Evolutionary conservation across 75 land plant species (phyloP).

Genomic region (Cunninghamia lanceolata): DNA sequence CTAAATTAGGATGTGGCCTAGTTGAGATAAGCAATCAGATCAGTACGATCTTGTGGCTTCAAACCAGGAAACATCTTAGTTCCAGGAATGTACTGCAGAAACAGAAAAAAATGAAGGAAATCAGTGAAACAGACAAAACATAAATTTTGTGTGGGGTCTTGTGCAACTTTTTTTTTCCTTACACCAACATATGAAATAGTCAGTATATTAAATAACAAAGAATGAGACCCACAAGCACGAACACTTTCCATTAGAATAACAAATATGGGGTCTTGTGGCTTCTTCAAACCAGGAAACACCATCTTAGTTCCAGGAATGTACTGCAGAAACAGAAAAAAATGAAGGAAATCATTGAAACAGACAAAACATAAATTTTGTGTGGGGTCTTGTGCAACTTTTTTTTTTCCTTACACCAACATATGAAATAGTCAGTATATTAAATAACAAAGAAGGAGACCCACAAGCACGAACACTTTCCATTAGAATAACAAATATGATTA

Average conservation of each 20-base stretch:
- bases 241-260: too few relatives aligned
- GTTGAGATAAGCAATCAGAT: constrained; percentile 74
- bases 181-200: not conserved
- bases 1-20: constrained; percentile 29
- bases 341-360: not conserved
- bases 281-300: constrained; percentile 81
- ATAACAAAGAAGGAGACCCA: not conserved
- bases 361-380: not conserved
- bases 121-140: not conserved
- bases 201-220: not conserved
- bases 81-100: constrained; percentile 78
- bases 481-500: not conserved
- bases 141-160: not conserved
- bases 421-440: not conserved
- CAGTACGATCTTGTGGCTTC: constrained; percentile 83
- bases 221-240: too few relatives aligned
- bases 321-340: constrained; percentile 34
- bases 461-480: not conserved
- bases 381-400: not conserved
- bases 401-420: not conserved
- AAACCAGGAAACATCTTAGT: constrained; percentile 85
- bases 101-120: not conserved
- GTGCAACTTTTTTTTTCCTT: not conserved
- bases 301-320: constrained; percentile 86
- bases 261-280: constrained; percentile 90